Evolutionary conservation across 805 yeast species (phyloP), one percentile per base, ranked within the genome.

Genomic region (Candida coleopterorum): DNA sequence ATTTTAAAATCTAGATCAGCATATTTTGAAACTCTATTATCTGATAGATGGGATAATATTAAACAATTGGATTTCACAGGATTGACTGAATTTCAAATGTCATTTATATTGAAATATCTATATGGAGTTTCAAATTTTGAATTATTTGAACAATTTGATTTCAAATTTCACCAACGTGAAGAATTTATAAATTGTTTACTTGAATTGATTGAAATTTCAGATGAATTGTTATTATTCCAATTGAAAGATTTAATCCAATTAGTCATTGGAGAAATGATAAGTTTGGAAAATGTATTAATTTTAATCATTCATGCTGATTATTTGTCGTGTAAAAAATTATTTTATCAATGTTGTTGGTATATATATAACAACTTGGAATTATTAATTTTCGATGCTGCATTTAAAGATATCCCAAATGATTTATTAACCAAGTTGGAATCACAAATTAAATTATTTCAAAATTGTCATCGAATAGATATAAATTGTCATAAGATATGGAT

Each of bases 301-400:
- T 50, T 87, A 10, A 49, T 85, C 10, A 58, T 69, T 9, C 79
- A 79, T 48, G 71, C 94, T 0, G 69, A 69, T 31, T 47, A 59
- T 14, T 59, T 70, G 32, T 56, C 70, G 15, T 83, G 87, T 6
- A 53, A 58, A 9, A 74, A 79, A 44, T 55, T 88, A 25, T 66
- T 77, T 41, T 66, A 69, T 34, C 72, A 75, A 37, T 76, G 95
- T 50, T 60, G 80, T 18, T 79, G 86, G 80, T 83, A 74, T 46
- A 64, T 85, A 9, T 77, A 74, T 45, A 69, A 74, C 44, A 85
- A 86, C 52, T 58, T 84, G 38, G 87, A 79, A 21, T 50, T 76
- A 3, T 48, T 85, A 11, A 59, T 87, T 23, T 72, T 77, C 36
- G 80, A 78, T 37, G 41, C 52, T 2, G 29, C 51, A 6, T 47